phyloP scores from a whole-genome alignment of 2,329 filamentous ascomycete species.

The Botrytis squamosa region DNA sequence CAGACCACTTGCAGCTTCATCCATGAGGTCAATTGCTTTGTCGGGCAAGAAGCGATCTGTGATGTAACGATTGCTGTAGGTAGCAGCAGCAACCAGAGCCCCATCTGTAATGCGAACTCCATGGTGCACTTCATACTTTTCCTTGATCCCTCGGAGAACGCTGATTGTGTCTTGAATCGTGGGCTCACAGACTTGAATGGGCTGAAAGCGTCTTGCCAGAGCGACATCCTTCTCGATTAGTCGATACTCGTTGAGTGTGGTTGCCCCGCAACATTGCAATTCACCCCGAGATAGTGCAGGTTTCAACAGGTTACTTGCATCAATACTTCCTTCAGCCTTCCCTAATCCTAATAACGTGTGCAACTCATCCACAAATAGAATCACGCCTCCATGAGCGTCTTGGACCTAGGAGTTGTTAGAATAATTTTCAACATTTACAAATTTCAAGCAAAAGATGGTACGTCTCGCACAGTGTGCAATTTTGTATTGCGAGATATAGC shows the following conservation, averaged over 20 bases:
- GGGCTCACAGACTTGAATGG: conserved; percentile 90
- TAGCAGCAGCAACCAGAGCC: conserved; percentile 86
- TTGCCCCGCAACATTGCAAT: conserved; percentile 83
- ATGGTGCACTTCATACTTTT: conserved; percentile 96
- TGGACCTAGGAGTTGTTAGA: conserved; percentile 45
- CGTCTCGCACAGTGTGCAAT: not conserved
- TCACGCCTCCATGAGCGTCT: conserved; percentile 82
- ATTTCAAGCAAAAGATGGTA: not conserved
- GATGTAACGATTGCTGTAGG: conserved; percentile 92
- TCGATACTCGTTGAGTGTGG: conserved; percentile 88
- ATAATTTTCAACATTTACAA: not conserved
- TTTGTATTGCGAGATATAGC: conserved; percentile 3
- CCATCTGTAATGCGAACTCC: conserved; percentile 93
- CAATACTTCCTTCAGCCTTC: conserved; percentile 93
- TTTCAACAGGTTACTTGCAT: conserved; percentile 92
- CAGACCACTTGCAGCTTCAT: conserved; percentile 88
- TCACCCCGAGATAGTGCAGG: conserved; percentile 90
- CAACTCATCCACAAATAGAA: conserved; percentile 92
- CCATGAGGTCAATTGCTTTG: conserved; percentile 95
- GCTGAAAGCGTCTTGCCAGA: conserved; percentile 87
- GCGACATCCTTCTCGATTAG: conserved; percentile 95
- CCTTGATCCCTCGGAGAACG: conserved; percentile 93
- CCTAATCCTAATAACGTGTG: conserved; percentile 89
- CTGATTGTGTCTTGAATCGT: conserved; percentile 90
- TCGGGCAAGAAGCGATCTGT: conserved; percentile 94